phyloP scores from a whole-genome alignment of 163 green algal species.

The Chlamydomonas reinhardtii region DNA sequence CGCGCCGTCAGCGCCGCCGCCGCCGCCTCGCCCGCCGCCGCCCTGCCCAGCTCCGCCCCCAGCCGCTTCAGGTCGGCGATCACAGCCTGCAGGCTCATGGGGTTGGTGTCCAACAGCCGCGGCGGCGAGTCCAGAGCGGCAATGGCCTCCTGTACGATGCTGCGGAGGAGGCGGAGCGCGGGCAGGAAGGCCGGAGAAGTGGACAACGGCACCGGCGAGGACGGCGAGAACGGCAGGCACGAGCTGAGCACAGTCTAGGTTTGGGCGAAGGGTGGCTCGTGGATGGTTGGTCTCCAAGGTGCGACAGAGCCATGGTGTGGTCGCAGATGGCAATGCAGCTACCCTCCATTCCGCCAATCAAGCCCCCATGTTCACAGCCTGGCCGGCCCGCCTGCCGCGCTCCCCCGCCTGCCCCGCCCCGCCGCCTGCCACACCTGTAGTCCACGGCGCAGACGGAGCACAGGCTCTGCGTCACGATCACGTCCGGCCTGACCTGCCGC shows the following conservation, averaged over 20 bases:
- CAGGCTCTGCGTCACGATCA: conserved; percentile 85
- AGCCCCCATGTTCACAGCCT: too few species aligned
- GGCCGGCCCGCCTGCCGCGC: too few species aligned
- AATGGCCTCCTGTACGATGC: conserved; percentile 62
- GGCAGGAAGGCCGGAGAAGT: too few species aligned
- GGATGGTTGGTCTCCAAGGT: too few species aligned
- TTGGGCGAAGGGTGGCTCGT: too few species aligned
- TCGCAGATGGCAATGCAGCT: too few species aligned
- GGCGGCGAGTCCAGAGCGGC: conserved; percentile 58
- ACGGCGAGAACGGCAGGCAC: too few species aligned
- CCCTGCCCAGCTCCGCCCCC: conserved; percentile 69
- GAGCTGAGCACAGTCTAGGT: too few species aligned
- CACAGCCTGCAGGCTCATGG: conserved; percentile 77
- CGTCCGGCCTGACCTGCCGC: conserved; percentile 66
- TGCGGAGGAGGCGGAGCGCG: too few species aligned
- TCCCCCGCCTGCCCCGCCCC: conserved; percentile 20
- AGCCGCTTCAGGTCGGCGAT: conserved; percentile 72
- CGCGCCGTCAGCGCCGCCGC: conserved; percentile 58
- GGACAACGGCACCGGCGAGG: too few species aligned
- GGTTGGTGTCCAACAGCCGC: conserved; percentile 79
- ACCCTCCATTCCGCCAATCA: too few species aligned
- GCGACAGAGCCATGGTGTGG: too few species aligned
- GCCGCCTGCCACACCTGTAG: background rate
- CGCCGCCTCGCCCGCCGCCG: conserved; percentile 49
- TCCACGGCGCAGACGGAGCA: conserved; percentile 87